Base-by-base conservation (phyloP, 1,139 yeast species). In the Kodamaea anthophila region DNA sequence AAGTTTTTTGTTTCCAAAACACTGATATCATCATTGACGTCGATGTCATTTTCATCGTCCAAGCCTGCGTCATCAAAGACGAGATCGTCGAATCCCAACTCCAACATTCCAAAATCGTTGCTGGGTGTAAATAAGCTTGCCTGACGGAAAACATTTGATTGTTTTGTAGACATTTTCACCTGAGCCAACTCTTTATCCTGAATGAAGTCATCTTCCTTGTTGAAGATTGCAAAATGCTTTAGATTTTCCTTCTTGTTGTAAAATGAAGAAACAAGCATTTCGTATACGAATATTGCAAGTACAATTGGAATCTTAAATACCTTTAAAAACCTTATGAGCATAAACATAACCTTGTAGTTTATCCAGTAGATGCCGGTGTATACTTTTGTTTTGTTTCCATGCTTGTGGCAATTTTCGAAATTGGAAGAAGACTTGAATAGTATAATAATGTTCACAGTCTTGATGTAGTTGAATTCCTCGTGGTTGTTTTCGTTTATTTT, bases 391-490 rank as follows among this genome's bases (percentile, higher is more conserved):
- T 21, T 20, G 23, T 33, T 36, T 21, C 30, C 14, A 5, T 22
- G 19, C 5, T 25, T n/a, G 10, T 15, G 36, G 20, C 33, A 28
- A 15, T 35, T 23, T 13, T 34, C 33, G 13, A 41, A 40, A 15
- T 40, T 40, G 15, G 32, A 32, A 5, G 48, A 45, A 24, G 44
- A 37, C 22, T 45, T 49, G 34, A 52, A 40, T 36, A 62, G 62
- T 14, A 65, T 49, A 3, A 63, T 52, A 30, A 65, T 42, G 37
- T 65, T 65, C 11, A 59, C 54, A 6, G 69, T 51, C 39, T 61
- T 63, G 37, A 61, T 59, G 33, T 58, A 64, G 37, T 64, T 57
- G 35, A 65, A 64, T 32, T 65, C 70, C 36, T 64, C 69, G 24
- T 58, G 55, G 33, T 59, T 63, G 16, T 59, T 56, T 30, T 51